Evolutionary conservation across 192 early-diverging fungal species (phyloP).

Genomic region (Phycomyces nitens): DNA sequence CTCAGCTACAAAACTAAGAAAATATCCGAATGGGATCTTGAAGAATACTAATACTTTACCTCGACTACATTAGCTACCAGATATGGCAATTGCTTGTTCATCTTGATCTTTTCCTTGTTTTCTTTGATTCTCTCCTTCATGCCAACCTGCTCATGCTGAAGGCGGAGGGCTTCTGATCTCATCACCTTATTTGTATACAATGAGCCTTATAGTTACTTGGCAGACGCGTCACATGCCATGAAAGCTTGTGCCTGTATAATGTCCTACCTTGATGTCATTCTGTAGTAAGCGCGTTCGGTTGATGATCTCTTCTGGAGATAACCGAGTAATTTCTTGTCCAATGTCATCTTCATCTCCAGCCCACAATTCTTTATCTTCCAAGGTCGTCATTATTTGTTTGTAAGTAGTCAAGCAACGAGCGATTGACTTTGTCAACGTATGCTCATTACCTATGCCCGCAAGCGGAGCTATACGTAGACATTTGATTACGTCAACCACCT

Average conservation of each 20-base stretch:
- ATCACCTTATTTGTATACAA: conserved; percentile 56
- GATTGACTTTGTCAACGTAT: background rate
- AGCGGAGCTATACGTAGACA: background rate
- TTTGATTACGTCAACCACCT: background rate
- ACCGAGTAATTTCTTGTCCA: conserved; percentile 85
- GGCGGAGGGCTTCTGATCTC: conserved; percentile 86
- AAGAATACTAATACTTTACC: no score
- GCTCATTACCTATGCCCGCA: background rate
- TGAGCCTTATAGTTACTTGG: background rate
- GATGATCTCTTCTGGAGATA: conserved; percentile 86
- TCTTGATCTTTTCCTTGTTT: conserved; percentile 97
- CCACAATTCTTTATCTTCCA: conserved; percentile 70
- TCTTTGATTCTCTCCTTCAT: conserved; percentile 95
- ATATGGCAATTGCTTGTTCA: conserved; percentile 97
- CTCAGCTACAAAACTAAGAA: no score
- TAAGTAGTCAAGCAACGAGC: background rate
- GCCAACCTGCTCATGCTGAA: conserved; percentile 82
- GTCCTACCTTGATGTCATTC: conserved; percentile 89
- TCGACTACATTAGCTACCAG: conserved; percentile 96
- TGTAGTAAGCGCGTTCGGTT: conserved; percentile 91
- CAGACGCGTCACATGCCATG: background rate
- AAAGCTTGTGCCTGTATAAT: background rate
- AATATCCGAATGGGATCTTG: no score
- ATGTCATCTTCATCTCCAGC: conserved; percentile 65
- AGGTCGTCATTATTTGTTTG: conserved; percentile 56